Evolutionary conservation across 441 rosid genomes (phyloP).

Genomic region (Raphanus hybrid): DNA sequence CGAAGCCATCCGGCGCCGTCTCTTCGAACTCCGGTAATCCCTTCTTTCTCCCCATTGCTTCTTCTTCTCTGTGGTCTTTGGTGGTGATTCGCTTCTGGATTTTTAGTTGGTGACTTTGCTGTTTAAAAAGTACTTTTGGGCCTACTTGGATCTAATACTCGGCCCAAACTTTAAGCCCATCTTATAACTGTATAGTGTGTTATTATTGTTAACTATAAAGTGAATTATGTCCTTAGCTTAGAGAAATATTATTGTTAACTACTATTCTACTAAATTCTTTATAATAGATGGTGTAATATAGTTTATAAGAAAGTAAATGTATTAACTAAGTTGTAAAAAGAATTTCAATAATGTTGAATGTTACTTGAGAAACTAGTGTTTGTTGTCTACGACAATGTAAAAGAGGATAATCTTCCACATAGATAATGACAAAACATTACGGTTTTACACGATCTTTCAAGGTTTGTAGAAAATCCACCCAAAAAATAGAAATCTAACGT

Average conservation of each 20-base stretch:
- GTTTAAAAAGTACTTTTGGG: neutral
- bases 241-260: neutral
- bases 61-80: constrained; percentile 11
- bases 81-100: constrained; percentile 18
- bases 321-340: neutral
- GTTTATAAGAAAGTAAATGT: neutral
- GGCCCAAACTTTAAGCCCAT: neutral
- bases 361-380: constrained; percentile 3
- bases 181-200: neutral
- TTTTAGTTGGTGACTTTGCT: neutral
- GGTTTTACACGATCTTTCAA: constrained; percentile 3
- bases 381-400: neutral
- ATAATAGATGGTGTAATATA: neutral
- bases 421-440: constrained; percentile 27
- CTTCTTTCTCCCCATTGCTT: constrained; percentile 89
- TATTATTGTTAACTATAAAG: neutral
- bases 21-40: constrained; percentile 87
- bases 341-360: neutral
- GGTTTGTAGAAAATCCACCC: constrained; percentile 8
- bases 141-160: neutral
- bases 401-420: neutral
- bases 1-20: constrained; percentile 94
- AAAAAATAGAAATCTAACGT: constrained; percentile 8
- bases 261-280: neutral
- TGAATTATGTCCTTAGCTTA: neutral